Conservation (phyloP, 1,284 basidiomycete species). For the Apiotrichum brassicae region DNA sequence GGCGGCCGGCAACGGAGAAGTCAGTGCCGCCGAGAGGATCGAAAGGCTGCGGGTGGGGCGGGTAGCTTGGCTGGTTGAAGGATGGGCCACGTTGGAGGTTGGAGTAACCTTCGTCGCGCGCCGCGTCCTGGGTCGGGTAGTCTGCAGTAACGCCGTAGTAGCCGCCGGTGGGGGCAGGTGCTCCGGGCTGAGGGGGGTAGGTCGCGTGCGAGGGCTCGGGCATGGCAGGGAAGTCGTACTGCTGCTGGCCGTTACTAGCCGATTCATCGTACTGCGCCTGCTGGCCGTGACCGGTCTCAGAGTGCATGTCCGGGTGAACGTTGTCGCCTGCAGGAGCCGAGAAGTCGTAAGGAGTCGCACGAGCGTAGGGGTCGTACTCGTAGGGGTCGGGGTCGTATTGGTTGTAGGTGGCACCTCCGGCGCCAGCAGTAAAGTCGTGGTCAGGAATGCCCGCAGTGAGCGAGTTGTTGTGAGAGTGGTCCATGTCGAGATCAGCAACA, state of each 20-base stretch:
- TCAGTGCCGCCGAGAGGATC: constrained; percentile 10
- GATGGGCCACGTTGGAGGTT: constrained; percentile 35
- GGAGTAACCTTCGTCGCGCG: constrained; percentile 37
- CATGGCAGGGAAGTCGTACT: constrained; percentile 6
- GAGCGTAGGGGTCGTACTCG: constrained; percentile 13
- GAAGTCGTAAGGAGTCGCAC: constrained; percentile 9
- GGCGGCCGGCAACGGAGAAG: constrained; percentile 27
- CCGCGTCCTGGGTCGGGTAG: constrained; percentile 29
- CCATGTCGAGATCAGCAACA: constrained; percentile 34
- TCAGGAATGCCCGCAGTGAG: constrained; percentile 35
- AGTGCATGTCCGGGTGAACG: not conserved
- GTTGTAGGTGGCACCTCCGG: constrained; percentile 17
- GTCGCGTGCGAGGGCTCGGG: constrained; percentile 14
- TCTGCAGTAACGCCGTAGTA: constrained; percentile 12
- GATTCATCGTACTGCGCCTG: constrained; percentile 1
- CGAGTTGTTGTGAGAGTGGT: constrained; percentile 12
- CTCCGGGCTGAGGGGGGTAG: constrained; percentile 10
- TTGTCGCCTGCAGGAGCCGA: not conserved
- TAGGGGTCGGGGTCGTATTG: constrained; percentile 20
- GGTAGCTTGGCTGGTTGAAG: not conserved
- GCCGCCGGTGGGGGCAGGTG: not conserved
- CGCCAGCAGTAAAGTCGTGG: constrained; percentile 74
- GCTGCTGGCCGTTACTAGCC: not conserved
- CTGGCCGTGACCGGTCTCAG: not conserved
- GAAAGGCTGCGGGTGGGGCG: not conserved